Conservation (phyloP, 345 rosid species). For the Cardamine occulta region DNA sequence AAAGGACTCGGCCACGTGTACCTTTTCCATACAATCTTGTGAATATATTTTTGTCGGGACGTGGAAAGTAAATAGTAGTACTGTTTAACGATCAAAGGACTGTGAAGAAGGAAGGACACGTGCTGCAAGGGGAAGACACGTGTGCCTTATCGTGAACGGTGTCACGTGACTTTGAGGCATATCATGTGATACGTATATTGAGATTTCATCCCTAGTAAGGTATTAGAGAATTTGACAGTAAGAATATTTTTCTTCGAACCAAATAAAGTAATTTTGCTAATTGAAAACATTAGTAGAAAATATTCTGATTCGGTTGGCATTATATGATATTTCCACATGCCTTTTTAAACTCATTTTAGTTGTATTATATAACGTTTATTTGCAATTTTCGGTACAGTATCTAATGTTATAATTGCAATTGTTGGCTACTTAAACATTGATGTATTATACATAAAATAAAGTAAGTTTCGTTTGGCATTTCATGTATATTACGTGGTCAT, state of each 20-base stretch:
- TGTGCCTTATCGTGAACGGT: not conserved
- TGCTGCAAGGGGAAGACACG: slow-evolving; percentile 27
- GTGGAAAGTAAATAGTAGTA: slow-evolving; percentile 25
- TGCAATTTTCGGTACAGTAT: not conserved
- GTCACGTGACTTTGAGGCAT: slow-evolving; percentile 36
- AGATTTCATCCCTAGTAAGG: slow-evolving; percentile 1
- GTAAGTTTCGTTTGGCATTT: not conserved
- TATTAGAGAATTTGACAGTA: slow-evolving; percentile 28
- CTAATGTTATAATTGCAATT: not conserved
- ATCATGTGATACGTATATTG: slow-evolving; percentile 27
- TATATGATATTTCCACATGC: not conserved
- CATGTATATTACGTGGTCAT: not conserved
- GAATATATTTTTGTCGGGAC: slow-evolving; percentile 27
- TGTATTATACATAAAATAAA: not conserved
- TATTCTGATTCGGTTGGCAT: slow-evolving; percentile 22
- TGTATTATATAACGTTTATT: not conserved
- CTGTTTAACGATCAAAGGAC: slow-evolving; percentile 18
- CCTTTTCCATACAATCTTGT: slow-evolving; percentile 20
- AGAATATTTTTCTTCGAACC: not conserved
- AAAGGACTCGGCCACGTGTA: slow-evolving; percentile 11
- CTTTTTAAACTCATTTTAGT: not conserved
- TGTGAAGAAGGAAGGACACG: slow-evolving; percentile 17
- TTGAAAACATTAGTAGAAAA: not conserved
- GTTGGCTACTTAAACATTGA: not conserved
- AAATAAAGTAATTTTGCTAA: slow-evolving; percentile 12